These are phyloP conservation scores for Mycena filopes DNA, from an alignment of 768 basidiomycete genomes.

Conservation along the genomic window DNA sequence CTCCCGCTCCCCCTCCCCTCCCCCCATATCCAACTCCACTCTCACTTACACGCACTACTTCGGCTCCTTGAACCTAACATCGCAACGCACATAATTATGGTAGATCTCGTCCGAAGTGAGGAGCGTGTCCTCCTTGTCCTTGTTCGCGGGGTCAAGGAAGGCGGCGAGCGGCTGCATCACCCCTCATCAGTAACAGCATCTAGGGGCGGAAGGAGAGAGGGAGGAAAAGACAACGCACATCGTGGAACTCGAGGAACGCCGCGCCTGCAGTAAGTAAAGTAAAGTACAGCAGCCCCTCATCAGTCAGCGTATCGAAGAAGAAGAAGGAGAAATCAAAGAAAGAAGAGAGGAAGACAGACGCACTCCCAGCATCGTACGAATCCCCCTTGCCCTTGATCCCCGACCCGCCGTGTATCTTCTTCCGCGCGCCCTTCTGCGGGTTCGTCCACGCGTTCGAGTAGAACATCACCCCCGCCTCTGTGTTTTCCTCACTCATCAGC, in stretches of 20 bases:
- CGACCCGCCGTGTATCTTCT: no score
- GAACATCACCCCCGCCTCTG: conserved; percentile 81
- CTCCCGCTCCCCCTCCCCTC: no score
- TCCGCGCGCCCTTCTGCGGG: conserved; percentile 56
- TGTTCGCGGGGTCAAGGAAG: conserved; percentile 67
- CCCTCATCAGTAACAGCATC: no score
- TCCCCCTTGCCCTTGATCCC: conserved; percentile 64
- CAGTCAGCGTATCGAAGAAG: conserved; percentile 9
- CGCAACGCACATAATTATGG: conserved; percentile 73
- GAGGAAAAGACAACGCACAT: conserved; percentile 51
- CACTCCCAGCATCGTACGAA: conserved; percentile 68
- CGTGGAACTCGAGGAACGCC: conserved; percentile 76
- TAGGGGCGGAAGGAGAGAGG: conserved; percentile 15
- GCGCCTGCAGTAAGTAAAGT: conserved; percentile 56
- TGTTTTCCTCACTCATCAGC: not conserved
- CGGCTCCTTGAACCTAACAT: conserved; percentile 53
- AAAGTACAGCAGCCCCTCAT: no score
- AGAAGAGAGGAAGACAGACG: no score
- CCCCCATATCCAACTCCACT: no score
- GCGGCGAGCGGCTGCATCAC: conserved; percentile 73
- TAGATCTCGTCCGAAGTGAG: conserved; percentile 77
- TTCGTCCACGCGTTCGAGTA: conserved; percentile 70
- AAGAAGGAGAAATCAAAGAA: conserved; percentile 45
- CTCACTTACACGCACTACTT: no score
- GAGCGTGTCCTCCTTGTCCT: no score